These are phyloP conservation scores for Avena insularis DNA, from an alignment of 176 grass and related monocot species.

Conservation along the genomic window DNA sequence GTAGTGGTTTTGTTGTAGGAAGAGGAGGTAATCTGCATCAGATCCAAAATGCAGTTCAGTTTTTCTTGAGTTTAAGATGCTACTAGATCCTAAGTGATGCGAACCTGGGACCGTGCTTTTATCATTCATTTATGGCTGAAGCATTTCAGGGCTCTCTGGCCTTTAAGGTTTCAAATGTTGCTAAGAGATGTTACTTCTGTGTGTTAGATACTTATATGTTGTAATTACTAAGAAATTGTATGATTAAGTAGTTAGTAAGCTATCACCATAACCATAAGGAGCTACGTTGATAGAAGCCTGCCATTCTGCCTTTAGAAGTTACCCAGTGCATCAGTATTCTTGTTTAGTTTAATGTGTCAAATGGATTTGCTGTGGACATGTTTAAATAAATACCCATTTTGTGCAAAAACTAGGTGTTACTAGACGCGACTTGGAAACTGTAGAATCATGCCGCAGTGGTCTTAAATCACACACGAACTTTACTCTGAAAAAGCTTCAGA, in stretches of 20 bases:
- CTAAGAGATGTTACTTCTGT: constrained; percentile 16
- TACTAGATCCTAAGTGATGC: constrained; percentile 26
- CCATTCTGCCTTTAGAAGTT: constrained; percentile 19
- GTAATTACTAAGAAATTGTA: neutral
- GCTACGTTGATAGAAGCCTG: neutral
- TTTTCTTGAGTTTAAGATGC: neutral
- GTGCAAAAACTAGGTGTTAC: neutral
- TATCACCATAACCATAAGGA: neutral
- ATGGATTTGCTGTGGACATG: constrained; percentile 3
- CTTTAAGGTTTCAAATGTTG: neutral
- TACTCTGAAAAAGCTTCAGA: neutral
- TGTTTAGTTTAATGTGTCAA: neutral
- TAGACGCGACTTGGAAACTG: neutral
- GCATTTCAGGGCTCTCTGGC: neutral
- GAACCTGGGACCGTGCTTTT: neutral
- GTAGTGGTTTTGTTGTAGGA: neutral
- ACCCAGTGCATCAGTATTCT: neutral
- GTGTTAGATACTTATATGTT: neutral
- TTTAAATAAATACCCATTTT: neutral
- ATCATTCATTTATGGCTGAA: neutral
- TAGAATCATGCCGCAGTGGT: neutral
- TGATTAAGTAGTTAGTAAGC: neutral
- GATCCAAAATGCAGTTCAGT: constrained; percentile 1
- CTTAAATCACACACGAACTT: neutral
- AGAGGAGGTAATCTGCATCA: constrained; percentile 6